Percentiles rank a stretch among this genome's conserved stretches.
Conservation (phyloP, 768 basidiomycete species). For the Mycena indigotica region DNA sequence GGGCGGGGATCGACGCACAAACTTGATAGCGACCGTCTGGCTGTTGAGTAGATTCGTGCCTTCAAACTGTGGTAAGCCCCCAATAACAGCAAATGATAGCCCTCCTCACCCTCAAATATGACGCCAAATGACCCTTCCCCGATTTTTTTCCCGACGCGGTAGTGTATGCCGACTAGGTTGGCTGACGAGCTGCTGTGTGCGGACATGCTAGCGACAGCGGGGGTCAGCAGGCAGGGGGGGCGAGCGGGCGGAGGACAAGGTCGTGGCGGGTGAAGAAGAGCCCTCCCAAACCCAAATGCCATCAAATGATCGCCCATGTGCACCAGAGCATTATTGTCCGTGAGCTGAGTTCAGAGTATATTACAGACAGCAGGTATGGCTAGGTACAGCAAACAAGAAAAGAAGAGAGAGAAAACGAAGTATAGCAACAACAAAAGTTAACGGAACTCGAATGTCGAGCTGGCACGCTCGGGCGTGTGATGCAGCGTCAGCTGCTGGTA, state of each 20-base stretch:
- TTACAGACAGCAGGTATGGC: neutral
- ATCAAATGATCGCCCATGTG: neutral
- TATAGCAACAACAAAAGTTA: no score
- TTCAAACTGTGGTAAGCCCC: conserved; percentile 32
- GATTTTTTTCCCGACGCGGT: conserved; percentile 98
- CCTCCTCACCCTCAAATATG: conserved; percentile 77
- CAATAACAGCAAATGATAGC: conserved; percentile 10
- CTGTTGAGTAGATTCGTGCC: conserved; percentile 98
- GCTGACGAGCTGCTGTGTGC: conserved; percentile 61
- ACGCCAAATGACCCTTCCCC: conserved; percentile 99
- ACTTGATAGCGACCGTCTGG: conserved; percentile 99
- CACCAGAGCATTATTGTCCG: no score
- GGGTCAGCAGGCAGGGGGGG: conserved; percentile 10
- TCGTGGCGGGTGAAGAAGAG: conserved; percentile 32
- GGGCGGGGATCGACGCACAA: conserved; percentile 63
- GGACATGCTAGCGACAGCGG: conserved; percentile 24
- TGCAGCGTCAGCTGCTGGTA: conserved; percentile 87
- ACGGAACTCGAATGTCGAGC: conserved; percentile 86
- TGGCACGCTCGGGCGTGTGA: conserved; percentile 74
- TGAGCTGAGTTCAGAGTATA: no score
- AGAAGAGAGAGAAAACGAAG: conserved; percentile 7
- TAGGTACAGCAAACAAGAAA: neutral
- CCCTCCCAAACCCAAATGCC: neutral
- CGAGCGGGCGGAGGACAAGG: conserved; percentile 25
- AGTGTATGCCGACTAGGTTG: conserved; percentile 93